Base-by-base conservation (phyloP, 1,284 basidiomycete species). In the Gomphus sp. region DNA sequence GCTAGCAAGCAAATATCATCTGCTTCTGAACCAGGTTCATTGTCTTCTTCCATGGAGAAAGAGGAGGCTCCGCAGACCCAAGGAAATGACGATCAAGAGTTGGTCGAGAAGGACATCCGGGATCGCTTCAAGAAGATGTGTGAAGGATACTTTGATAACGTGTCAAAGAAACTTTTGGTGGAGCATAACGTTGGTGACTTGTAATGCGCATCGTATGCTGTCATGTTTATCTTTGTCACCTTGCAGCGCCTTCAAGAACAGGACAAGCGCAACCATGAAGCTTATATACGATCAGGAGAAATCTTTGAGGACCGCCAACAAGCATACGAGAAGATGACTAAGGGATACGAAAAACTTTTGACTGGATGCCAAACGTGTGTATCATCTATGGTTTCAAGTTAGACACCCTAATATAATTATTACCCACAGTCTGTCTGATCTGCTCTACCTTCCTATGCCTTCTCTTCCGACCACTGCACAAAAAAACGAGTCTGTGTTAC, bases 261-360 rank as follows among this genome's bases (percentile, higher is more conserved):
- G 73, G 97, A 99, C 69, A 85, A 88, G 64, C 82, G 89, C 55
- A 99, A 99, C 66, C 95, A 98, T 67, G 96, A 99, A 74, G 97
- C 96, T 60, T 99, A 99, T 70, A 98, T 99, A 67, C 90, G 93
- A 43, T 98, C 93, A 0, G 96, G 96, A 28, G 95, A 99, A 73
- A 98, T 99, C 64, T 99, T 99, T 66, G 97, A 99, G 70, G 97
- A 99, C 72, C 85, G 97, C 18, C 94, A 98, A 70, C 94, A 99
- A 71, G 91, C 89, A 12, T 99, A 98, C 70, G 97, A 99, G 75
- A 95, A 93, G 74, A 95, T 98, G 89, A 93, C 93, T 12, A 94
- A 92, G 70, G 82, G 85, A 39, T 97, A 98, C 66, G 96, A 99
- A 73, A 92, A 94, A 61, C 74, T 98, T 16, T 81, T 93, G 50